Conservation (phyloP, 805 yeast genomes). For the Blastobotrys muscicola region DNA sequence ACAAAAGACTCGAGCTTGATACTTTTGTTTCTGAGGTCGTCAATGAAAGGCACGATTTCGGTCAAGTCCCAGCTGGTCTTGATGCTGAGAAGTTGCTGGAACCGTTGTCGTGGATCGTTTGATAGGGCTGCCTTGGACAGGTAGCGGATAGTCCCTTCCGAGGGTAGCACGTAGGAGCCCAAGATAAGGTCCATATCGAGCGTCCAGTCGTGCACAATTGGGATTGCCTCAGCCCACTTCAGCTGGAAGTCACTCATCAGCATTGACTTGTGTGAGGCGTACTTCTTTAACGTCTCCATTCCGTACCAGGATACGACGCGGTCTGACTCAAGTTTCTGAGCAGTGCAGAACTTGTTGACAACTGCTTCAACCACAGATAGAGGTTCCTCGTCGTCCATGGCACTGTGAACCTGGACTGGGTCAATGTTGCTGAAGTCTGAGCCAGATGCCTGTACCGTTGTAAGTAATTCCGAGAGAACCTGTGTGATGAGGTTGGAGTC, state of each 20-base stretch:
- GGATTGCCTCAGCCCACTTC: constrained; percentile 23
- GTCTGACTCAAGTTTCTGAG: constrained; percentile 20
- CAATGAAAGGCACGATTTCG: constrained; percentile 56
- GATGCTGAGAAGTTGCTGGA: constrained; percentile 41
- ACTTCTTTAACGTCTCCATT: constrained; percentile 35
- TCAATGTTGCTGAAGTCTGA: constrained; percentile 18
- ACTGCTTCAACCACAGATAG: constrained; percentile 41
- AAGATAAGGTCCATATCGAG: constrained; percentile 34
- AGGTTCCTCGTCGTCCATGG: constrained; percentile 29
- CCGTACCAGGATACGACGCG: constrained; percentile 58
- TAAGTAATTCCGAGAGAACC: constrained; percentile 20
- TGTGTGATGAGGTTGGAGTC: constrained; percentile 16
- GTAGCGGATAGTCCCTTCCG: constrained; percentile 39
- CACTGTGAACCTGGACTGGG: constrained; percentile 7
- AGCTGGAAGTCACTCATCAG: constrained; percentile 34
- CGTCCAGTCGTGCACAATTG: constrained; percentile 46
- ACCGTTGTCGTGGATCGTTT: constrained; percentile 37
- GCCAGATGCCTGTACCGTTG: constrained; percentile 10
- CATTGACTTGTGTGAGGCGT: constrained; percentile 26
- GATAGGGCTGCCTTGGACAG: constrained; percentile 44
- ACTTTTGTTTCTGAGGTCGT: constrained; percentile 45
- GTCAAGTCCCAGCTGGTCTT: constrained; percentile 53
- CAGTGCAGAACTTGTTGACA: constrained; percentile 36
- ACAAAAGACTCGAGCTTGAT: constrained; percentile 48
- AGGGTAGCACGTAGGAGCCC: constrained; percentile 48